These are phyloP conservation scores for Vigna reflexopilosa DNA, from an alignment of 306 rosid genomes.

Conservation along the genomic window DNA sequence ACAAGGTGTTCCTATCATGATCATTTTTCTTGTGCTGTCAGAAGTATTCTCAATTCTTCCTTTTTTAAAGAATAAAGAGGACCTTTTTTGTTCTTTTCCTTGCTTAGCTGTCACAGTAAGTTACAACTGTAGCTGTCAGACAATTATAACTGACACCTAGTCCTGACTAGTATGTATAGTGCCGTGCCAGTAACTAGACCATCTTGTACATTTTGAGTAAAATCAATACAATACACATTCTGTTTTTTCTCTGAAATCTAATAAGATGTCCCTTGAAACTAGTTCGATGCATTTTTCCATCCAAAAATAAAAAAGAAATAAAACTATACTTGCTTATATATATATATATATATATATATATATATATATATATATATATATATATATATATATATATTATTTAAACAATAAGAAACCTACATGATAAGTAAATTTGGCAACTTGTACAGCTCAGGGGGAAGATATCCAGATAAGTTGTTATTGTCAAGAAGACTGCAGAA, in stretches of 20 bases:
- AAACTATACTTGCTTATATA: not conserved
- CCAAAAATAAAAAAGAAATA: not conserved
- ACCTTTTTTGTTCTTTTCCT: too few relatives aligned
- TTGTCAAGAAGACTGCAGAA: constrained; percentile 92
- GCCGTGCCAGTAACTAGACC: too few relatives aligned
- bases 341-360: too few relatives aligned
- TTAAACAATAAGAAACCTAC: constrained; percentile 50
- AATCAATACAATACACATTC: not conserved
- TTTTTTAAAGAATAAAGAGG: too few relatives aligned
- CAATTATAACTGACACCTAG: too few relatives aligned
- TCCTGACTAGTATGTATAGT: too few relatives aligned
- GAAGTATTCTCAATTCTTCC: too few relatives aligned
- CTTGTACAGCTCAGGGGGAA: constrained; percentile 65
- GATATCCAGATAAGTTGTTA: constrained; percentile 86
- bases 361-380: not conserved
- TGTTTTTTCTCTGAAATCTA: not conserved
- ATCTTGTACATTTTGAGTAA: too few relatives aligned
- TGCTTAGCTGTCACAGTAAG: not conserved
- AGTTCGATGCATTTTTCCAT: not conserved
- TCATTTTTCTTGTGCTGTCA: too few relatives aligned
- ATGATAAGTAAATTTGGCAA: constrained; percentile 60
- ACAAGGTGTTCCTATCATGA: too few relatives aligned
- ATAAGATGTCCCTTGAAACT: not conserved
- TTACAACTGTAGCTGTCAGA: too few relatives aligned
- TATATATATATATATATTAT: not conserved